phyloP scores from a whole-genome alignment of 176 grass and related monocot species.

The maize (Zea mays) region DNA sequence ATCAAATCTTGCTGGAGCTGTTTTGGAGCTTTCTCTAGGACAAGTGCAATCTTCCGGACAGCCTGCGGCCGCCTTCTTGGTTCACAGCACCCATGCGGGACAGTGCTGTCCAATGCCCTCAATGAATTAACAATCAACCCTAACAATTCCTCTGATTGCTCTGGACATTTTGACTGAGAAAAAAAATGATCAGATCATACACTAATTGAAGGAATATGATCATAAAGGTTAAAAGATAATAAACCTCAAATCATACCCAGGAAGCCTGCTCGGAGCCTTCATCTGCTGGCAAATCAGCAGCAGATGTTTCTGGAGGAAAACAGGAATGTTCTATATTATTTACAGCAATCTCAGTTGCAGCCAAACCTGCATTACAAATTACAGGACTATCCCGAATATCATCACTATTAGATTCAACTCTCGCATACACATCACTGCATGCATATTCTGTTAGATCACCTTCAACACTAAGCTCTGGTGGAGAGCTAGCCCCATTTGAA shows the following conservation, averaged over 20 bases:
- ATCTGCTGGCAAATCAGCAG: conserved; percentile 50
- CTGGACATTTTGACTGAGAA: conserved; percentile 83
- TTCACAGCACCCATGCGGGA: conserved; percentile 72
- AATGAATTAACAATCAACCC: conserved; percentile 85
- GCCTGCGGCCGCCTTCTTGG: conserved; percentile 62
- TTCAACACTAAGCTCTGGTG: conserved; percentile 57
- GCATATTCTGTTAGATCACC: conserved; percentile 44
- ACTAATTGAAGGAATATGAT: conserved; percentile 34
- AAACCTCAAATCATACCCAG: conserved; percentile 47
- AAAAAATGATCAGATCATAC: conserved; percentile 24
- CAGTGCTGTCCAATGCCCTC: conserved; percentile 68
- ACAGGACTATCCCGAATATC: conserved; percentile 41
- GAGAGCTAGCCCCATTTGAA: conserved; percentile 56
- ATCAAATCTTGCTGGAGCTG: conserved; percentile 76
- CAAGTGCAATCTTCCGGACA: conserved; percentile 73
- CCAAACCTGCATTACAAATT: conserved; percentile 37
- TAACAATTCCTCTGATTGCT: conserved; percentile 86
- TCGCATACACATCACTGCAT: conserved; percentile 44
- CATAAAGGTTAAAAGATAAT: conserved; percentile 26
- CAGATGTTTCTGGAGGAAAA: conserved; percentile 48
- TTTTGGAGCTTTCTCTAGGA: conserved; percentile 86
- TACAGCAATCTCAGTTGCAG: conserved; percentile 44
- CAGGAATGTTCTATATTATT: conserved; percentile 45
- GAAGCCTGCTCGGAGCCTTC: conserved; percentile 47
- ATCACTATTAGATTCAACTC: conserved; percentile 39